phyloP scores from a whole-genome alignment of 2,329 filamentous ascomycete species.

The Apiospora arundinis region DNA sequence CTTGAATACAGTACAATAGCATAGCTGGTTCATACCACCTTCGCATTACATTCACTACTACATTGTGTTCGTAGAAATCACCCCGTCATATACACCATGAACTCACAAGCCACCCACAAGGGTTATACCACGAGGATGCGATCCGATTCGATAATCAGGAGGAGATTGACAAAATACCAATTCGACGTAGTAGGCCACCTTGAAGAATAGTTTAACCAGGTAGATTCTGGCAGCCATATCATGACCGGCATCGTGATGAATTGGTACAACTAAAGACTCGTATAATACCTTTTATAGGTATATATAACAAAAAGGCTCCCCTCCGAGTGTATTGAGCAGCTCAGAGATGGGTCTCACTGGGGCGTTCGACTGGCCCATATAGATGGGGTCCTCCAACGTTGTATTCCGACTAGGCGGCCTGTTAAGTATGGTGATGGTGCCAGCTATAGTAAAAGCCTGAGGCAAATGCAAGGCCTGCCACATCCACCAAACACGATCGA shows the following conservation, averaged over 20 bases:
- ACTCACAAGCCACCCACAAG: no score
- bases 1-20: not conserved
- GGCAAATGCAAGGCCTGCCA: constrained; percentile 32
- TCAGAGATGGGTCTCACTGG: constrained; percentile 26
- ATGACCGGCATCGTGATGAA: not conserved
- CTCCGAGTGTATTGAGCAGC: constrained; percentile 30
- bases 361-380: constrained; percentile 30
- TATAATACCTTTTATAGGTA: constrained; percentile 22
- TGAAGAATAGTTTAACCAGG: no score
- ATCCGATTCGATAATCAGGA: no score
- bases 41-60: not conserved
- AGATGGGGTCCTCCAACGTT: constrained; percentile 31
- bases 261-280: not conserved
- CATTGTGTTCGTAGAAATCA: no score
- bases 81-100: no score
- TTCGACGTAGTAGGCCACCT: no score
- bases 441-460: constrained; percentile 29
- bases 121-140: no score
- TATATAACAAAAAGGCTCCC: constrained; percentile 32
- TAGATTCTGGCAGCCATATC: not conserved
- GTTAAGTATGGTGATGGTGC: constrained; percentile 37
- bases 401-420: constrained; percentile 36
- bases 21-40: not conserved
- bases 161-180: no score
- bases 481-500: constrained; percentile 37